Percentiles rank a stretch among this genome's conserved stretches.
Conservation (phyloP, 345 rosid genomes). For the Eucalyptus virginea region DNA sequence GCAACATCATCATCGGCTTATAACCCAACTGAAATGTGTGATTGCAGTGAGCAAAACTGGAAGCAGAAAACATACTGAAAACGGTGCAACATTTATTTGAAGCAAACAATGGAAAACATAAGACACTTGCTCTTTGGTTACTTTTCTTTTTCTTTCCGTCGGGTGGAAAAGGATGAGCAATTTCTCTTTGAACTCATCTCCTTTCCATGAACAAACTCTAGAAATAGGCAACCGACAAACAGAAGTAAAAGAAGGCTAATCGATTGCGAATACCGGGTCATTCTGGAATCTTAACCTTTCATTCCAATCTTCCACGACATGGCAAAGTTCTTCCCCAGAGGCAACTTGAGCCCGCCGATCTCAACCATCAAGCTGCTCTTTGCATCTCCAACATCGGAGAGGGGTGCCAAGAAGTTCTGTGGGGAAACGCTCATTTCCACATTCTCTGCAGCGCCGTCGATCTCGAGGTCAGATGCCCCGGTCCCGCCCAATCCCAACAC, state of each 20-base stretch:
- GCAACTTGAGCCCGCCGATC: conserved; percentile 41
- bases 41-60: background rate
- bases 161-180: conserved; percentile 25
- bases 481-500: conserved; percentile 66
- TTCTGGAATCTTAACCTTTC: background rate
- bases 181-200: conserved; percentile 14
- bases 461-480: conserved; percentile 21
- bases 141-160: background rate
- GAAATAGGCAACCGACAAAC: background rate
- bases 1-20: background rate
- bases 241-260: background rate
- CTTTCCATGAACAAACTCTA: background rate
- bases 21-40: background rate
- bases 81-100: background rate
- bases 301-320: conserved; percentile 63
- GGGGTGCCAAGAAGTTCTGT: conserved; percentile 20
- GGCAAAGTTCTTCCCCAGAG: conserved; percentile 60
- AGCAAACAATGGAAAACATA: background rate
- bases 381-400: conserved; percentile 18
- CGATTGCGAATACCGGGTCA: background rate
- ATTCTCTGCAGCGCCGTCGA: conserved; percentile 23
- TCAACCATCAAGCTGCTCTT: conserved; percentile 51
- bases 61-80: background rate
- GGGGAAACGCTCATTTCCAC: conserved; percentile 24
- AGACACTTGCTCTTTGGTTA: background rate